Conservation (phyloP, 2,329 filamentous ascomycete species). For the Verticillium isaacii region DNA sequence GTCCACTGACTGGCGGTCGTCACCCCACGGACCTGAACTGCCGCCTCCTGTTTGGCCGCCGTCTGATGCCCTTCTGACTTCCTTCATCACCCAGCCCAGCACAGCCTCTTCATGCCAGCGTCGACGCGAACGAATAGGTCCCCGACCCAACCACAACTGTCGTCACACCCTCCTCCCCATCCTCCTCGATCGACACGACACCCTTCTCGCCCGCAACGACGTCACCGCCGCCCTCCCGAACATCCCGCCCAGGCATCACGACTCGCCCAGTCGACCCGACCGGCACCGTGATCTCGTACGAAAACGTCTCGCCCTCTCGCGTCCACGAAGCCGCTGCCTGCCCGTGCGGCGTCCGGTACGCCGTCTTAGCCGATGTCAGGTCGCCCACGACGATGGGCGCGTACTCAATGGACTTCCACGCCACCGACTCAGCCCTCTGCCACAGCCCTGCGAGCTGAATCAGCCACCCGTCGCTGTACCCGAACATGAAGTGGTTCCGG, state of each 20-base stretch:
- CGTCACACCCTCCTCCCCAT: neutral
- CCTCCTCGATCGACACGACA: neutral
- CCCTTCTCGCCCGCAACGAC: slow-evolving; percentile 1
- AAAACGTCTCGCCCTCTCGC: neutral
- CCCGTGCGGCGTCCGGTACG: slow-evolving; percentile 4
- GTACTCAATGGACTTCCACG: no score
- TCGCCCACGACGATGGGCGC: slow-evolving; percentile 5
- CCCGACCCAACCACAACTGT: slow-evolving; percentile 2
- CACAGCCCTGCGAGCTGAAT: no score
- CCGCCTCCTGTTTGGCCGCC: neutral
- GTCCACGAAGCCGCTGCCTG: slow-evolving; percentile 4
- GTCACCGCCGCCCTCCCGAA: slow-evolving; percentile 1
- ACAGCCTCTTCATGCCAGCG: no score
- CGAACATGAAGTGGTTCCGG: slow-evolving; percentile 12
- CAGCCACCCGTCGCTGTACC: slow-evolving; percentile 1
- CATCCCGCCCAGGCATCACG: neutral
- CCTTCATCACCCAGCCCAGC: no score
- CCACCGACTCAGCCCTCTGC: no score
- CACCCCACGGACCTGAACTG: neutral
- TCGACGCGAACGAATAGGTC: slow-evolving; percentile 3
- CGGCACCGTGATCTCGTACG: slow-evolving; percentile 5
- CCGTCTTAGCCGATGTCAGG: slow-evolving; percentile 7
- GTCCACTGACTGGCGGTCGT: neutral
- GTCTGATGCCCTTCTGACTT: no score
- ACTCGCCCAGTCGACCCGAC: slow-evolving; percentile 2